phyloP scores from a whole-genome alignment of 768 basidiomycete species.

The Boletus tomentosulus region DNA sequence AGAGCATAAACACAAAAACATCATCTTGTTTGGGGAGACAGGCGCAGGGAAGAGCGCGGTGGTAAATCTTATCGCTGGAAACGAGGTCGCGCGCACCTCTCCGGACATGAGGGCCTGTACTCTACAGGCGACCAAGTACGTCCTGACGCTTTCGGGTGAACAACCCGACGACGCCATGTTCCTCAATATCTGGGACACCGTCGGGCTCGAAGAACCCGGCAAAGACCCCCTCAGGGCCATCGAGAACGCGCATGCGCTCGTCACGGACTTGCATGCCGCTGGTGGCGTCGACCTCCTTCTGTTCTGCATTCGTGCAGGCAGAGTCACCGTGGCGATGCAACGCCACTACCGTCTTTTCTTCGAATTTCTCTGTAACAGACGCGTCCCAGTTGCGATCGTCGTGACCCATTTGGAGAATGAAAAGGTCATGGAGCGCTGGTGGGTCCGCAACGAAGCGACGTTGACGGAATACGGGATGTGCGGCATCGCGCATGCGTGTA shows the following conservation, averaged over 20 bases:
- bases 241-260: neutral
- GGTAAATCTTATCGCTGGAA: neutral
- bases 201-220: too few relatives aligned
- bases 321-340: neutral
- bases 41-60: conserved; percentile 3
- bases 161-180: neutral
- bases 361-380: neutral
- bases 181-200: conserved; percentile 1
- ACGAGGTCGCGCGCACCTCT: neutral
- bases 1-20: neutral
- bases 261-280: neutral
- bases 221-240: neutral
- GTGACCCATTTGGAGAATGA: neutral
- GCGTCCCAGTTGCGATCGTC: neutral
- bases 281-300: neutral
- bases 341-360: neutral
- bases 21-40: conserved; percentile 8
- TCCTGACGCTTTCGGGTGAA: neutral
- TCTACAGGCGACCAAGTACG: neutral
- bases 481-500: neutral
- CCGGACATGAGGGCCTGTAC: neutral
- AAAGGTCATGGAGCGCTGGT: neutral
- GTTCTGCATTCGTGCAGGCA: neutral
- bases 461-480: neutral
- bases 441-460: neutral